A percentile compares a stretch with the other conserved stretches of the same genome.
phyloP scores from a whole-genome alignment of 2,329 filamentous ascomycete species.

The Trichoderma afroharzianum region DNA sequence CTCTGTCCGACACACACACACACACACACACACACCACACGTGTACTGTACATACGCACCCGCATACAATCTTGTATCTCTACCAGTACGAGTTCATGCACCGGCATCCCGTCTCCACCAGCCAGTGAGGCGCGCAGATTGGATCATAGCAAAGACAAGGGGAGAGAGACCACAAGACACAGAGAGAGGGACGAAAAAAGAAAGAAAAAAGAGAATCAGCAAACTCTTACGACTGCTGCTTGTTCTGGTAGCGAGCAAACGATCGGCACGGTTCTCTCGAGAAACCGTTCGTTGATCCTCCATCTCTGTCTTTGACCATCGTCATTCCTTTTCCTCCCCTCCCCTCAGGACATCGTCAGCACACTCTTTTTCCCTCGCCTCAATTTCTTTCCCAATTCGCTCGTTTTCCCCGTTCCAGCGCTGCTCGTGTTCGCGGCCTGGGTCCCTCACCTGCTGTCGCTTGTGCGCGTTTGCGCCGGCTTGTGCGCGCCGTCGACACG shows the following conservation, averaged over 20 bases:
- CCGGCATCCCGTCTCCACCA: neutral
- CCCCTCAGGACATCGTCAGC: neutral
- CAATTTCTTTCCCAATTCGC: neutral
- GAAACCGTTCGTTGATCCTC: neutral
- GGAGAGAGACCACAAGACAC: neutral
- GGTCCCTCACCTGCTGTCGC: neutral
- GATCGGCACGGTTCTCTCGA: slow-evolving; percentile 6
- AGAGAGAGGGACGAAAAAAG: neutral
- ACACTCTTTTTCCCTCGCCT: neutral
- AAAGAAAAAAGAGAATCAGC: neutral
- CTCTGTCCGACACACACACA: neutral
- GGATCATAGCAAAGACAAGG: slow-evolving; percentile 11
- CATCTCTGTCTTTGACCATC: neutral
- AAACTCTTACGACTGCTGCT: neutral
- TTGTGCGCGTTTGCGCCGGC: slow-evolving; percentile 19
- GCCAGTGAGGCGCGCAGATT: slow-evolving; percentile 4
- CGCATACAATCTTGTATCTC: neutral
- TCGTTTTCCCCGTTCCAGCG: neutral
- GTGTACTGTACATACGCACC: neutral
- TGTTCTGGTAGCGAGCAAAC: neutral
- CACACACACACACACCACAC: neutral
- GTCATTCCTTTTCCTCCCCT: neutral
- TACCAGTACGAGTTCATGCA: slow-evolving; percentile 15
- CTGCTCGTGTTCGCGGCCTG: neutral
- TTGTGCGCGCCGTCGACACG: slow-evolving; percentile 17